phyloP scores from a whole-genome alignment of 225 moss, liverwort and hornwort species.

The Sphagnum contortum region DNA sequence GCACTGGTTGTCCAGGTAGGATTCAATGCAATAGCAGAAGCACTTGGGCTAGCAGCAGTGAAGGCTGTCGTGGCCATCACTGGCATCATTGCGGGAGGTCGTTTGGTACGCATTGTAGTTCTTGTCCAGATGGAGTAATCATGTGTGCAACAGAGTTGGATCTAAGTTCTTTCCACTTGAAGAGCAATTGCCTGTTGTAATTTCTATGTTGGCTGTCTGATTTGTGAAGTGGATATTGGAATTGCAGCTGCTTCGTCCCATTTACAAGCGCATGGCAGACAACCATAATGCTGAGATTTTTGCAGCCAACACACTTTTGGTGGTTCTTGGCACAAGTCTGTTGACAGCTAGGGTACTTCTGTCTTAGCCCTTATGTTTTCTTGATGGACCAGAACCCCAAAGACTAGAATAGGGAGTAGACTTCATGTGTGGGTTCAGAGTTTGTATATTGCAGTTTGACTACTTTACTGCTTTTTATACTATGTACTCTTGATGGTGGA shows the following conservation, averaged over 20 bases:
- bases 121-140: no score
- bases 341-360: slow-evolving; percentile 76
- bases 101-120: slow-evolving; percentile 43
- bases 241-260: slow-evolving; percentile 74
- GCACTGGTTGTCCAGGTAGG: slow-evolving; percentile 44
- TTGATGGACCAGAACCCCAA: no score
- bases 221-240: background rate
- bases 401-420: no score
- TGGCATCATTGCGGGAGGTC: slow-evolving; percentile 88
- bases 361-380: no score
- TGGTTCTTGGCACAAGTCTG: slow-evolving; percentile 83
- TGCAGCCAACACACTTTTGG: slow-evolving; percentile 82
- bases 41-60: slow-evolving; percentile 65
- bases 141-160: no score
- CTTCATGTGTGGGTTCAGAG: no score
- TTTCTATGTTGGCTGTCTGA: no score
- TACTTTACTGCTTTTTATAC: no score
- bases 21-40: slow-evolving; percentile 71
- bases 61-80: slow-evolving; percentile 76
- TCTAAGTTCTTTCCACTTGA: no score
- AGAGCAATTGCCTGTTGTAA: no score
- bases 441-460: background rate
- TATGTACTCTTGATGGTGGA: no score
- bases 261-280: slow-evolving; percentile 93
- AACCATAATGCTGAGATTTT: slow-evolving; percentile 93